phyloP scores from a whole-genome alignment of 1,139 yeast species.

The Candida mesenterica region DNA sequence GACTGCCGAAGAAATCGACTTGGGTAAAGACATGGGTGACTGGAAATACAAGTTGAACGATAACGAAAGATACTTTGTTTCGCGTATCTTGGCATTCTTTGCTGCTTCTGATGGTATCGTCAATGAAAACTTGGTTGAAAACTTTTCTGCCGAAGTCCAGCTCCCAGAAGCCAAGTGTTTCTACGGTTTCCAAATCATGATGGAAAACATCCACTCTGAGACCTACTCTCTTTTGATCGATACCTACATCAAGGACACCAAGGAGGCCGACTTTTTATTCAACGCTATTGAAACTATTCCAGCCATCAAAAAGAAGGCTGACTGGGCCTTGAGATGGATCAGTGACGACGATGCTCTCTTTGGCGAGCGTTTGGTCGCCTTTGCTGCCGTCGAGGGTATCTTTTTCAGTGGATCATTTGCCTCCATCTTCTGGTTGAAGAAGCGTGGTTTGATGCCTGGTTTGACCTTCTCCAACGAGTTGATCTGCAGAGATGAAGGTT shows the following conservation, averaged over 20 bases:
- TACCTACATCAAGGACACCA: constrained; percentile 91
- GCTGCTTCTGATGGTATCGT: constrained; percentile 99
- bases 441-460: constrained; percentile 98
- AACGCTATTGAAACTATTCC: constrained; percentile 95
- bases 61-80: constrained; percentile 86
- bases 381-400: constrained; percentile 98
- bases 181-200: constrained; percentile 99
- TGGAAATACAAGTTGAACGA: constrained; percentile 85
- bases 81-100: constrained; percentile 94
- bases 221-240: constrained; percentile 93
- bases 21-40: constrained; percentile 85
- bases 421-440: constrained; percentile 95
- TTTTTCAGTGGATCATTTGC: constrained; percentile 98
- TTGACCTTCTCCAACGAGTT: constrained; percentile 94
- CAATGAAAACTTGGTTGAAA: constrained; percentile 94
- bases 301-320: constrained; percentile 92
- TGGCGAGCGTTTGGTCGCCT: constrained; percentile 94
- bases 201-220: constrained; percentile 98
- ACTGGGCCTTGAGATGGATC: constrained; percentile 98
- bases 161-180: constrained; percentile 97
- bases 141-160: constrained; percentile 96
- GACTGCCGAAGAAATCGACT: constrained; percentile 99
- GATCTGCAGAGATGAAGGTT: constrained; percentile 97
- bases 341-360: constrained; percentile 80
- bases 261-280: constrained; percentile 83